These are phyloP conservation scores for Ogataea siamensis DNA, from an alignment of 805 yeast genomes.

Conservation along the genomic window DNA sequence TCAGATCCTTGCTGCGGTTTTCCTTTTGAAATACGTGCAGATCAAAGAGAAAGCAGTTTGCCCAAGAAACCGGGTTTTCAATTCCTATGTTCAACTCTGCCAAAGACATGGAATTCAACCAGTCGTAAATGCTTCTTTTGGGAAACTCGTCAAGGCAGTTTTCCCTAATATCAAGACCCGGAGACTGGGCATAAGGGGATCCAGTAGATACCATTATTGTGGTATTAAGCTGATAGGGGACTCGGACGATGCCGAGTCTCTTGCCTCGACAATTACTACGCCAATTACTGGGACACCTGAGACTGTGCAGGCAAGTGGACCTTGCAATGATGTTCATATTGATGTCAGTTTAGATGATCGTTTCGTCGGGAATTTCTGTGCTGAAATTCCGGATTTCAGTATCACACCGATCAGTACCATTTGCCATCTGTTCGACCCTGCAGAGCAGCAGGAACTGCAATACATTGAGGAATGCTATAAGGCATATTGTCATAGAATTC, in stretches of 20 bases:
- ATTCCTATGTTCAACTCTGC: slow-evolving; percentile 59
- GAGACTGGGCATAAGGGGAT: slow-evolving; percentile 78
- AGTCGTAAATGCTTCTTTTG: slow-evolving; percentile 74
- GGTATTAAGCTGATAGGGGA: slow-evolving; percentile 55
- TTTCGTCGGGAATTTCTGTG: slow-evolving; percentile 13
- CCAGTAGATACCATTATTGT: slow-evolving; percentile 82
- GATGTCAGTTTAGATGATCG: slow-evolving; percentile 16
- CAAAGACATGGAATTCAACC: slow-evolving; percentile 53
- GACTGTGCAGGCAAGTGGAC: slow-evolving; percentile 5
- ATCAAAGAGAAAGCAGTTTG: slow-evolving; percentile 49
- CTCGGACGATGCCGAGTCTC: slow-evolving; percentile 27
- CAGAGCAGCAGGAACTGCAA: slow-evolving; percentile 10
- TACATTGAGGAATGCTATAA: slow-evolving; percentile 55
- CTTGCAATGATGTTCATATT: slow-evolving; percentile 2
- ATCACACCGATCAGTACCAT: slow-evolving; percentile 17
- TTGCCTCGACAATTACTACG: slow-evolving; percentile 15
- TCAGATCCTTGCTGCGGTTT: slow-evolving; percentile 79
- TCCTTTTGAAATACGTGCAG: slow-evolving; percentile 68
- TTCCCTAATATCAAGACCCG: slow-evolving; percentile 71
- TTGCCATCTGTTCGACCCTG: slow-evolving; percentile 13
- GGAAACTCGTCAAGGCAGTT: slow-evolving; percentile 63
- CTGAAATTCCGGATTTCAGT: slow-evolving; percentile 13
- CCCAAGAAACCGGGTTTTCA: slow-evolving; percentile 67
- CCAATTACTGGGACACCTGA: slow-evolving; percentile 19
- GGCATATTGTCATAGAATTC: slow-evolving; percentile 60